phyloP scores from a whole-genome alignment of 2,329 filamentous ascomycete species.

The Fusarium globosum region DNA sequence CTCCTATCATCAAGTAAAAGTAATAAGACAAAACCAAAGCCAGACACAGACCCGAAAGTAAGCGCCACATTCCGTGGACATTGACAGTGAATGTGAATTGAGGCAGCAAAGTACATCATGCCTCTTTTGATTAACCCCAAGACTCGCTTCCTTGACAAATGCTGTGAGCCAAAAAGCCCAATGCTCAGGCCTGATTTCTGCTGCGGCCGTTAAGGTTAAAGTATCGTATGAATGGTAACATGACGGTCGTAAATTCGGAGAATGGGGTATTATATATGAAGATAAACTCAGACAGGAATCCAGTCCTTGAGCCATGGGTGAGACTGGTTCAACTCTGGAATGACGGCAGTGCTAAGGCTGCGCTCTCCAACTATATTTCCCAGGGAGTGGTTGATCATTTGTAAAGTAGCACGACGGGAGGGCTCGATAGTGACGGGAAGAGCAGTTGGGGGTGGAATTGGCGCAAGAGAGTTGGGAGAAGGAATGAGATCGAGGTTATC shows the following conservation, averaged over 20 bases:
- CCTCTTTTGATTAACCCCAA: slow-evolving; percentile 1
- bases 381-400: slow-evolving; percentile 44
- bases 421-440: slow-evolving; percentile 29
- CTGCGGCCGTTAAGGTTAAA: slow-evolving; percentile 22
- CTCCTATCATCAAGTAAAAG: background rate
- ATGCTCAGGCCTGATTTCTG: slow-evolving; percentile 22
- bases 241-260: slow-evolving; percentile 5
- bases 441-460: slow-evolving; percentile 26
- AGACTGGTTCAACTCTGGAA: slow-evolving; percentile 30
- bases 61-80: background rate
- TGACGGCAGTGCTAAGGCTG: slow-evolving; percentile 40
- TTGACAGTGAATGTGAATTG: background rate
- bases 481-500: slow-evolving; percentile 37
- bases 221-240: background rate
- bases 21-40: background rate
- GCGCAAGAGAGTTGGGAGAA: slow-evolving; percentile 10
- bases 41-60: background rate
- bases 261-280: background rate
- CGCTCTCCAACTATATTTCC: slow-evolving; percentile 44
- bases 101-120: background rate
- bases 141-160: slow-evolving; percentile 10
- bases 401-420: slow-evolving; percentile 38
- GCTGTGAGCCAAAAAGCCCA: background rate
- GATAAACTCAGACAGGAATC: slow-evolving; percentile 28
- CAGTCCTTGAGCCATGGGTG: slow-evolving; percentile 43